Percentiles rank a stretch among this genome's conserved stretches.
Evolutionary conservation across 2,329 filamentous ascomycete species (phyloP).

Genomic region (Cladosporium sp.): DNA sequence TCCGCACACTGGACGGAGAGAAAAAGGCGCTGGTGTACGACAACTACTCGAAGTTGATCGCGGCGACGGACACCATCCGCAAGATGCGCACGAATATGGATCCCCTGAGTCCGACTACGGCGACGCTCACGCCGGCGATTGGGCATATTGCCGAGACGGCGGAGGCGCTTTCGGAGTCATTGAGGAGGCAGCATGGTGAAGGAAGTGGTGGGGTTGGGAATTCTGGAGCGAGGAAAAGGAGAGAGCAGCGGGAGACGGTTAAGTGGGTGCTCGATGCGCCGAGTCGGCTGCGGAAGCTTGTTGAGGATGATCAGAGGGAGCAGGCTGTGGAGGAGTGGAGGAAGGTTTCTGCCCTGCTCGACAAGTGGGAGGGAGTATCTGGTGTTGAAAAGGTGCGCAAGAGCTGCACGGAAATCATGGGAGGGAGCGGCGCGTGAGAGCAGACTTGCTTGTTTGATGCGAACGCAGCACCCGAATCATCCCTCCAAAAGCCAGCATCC

Average conservation of each 20-base stretch:
- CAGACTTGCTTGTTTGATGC: no score
- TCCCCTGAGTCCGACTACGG: slow-evolving; percentile 68
- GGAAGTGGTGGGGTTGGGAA: not conserved
- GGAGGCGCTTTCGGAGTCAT: slow-evolving; percentile 35
- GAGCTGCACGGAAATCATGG: slow-evolving; percentile 31
- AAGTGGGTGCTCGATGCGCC: slow-evolving; percentile 60
- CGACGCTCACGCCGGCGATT: slow-evolving; percentile 69
- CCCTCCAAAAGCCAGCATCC: no score
- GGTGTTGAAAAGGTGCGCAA: slow-evolving; percentile 39
- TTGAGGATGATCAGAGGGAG: slow-evolving; percentile 56
- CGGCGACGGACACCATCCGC: slow-evolving; percentile 93
- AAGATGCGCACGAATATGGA: slow-evolving; percentile 84
- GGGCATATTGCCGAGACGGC: slow-evolving; percentile 67
- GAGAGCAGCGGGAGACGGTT: slow-evolving; percentile 53
- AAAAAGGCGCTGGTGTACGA: slow-evolving; percentile 97
- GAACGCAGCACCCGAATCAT: no score
- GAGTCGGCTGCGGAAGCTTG: slow-evolving; percentile 53
- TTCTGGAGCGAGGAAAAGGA: slow-evolving; percentile 35
- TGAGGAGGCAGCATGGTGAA: slow-evolving; percentile 27
- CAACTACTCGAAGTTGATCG: slow-evolving; percentile 95
- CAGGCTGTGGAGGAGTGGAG: slow-evolving; percentile 55
- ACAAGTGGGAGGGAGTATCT: slow-evolving; percentile 41
- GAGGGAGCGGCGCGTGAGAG: not conserved
- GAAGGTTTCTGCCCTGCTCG: slow-evolving; percentile 35
- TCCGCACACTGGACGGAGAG: slow-evolving; percentile 87